Evolutionary conservation across 1,284 basidiomycete species (phyloP).

Genomic region (Moesziomyces antarcticus): DNA sequence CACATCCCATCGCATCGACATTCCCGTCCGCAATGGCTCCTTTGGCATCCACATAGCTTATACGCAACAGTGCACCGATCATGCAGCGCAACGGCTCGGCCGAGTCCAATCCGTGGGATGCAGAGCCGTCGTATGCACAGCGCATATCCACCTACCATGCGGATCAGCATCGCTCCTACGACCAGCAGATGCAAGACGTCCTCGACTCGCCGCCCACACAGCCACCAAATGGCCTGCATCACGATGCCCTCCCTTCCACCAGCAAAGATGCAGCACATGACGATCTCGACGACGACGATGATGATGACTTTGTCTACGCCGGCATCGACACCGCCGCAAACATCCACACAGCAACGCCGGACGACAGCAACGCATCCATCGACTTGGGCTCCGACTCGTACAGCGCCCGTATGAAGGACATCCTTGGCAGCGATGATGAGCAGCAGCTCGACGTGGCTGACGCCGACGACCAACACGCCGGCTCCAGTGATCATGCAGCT

Average conservation of each 20-base stretch:
- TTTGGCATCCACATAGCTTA: neutral
- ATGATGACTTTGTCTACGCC: conserved; percentile 77
- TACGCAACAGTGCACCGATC: neutral
- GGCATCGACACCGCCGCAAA: conserved; percentile 72
- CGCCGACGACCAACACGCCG: neutral
- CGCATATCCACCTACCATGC: conserved; percentile 16
- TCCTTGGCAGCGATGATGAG: conserved; percentile 53
- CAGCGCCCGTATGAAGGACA: conserved; percentile 48
- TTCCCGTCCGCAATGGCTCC: neutral
- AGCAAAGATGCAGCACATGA: conserved; percentile 1
- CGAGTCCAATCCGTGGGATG: conserved; percentile 41
- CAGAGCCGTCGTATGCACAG: conserved; percentile 28
- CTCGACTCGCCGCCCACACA: conserved; percentile 13
- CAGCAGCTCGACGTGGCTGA: conserved; percentile 2
- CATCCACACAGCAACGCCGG: conserved; percentile 8
- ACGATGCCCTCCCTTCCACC: too few species aligned
- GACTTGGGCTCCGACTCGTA: conserved; percentile 44
- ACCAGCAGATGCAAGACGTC: conserved; percentile 30
- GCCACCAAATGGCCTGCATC: neutral
- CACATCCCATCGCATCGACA: conserved; percentile 1
- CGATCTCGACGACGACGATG: conserved; percentile 73
- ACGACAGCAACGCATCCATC: conserved; percentile 24
- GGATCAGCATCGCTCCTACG: conserved; percentile 18
- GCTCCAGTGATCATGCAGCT: neutral
- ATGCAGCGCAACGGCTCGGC: conserved; percentile 28